Base-by-base conservation (phyloP, 495 filamentous ascomycete genomes). In the Aspergillus olivimuriae region DNA sequence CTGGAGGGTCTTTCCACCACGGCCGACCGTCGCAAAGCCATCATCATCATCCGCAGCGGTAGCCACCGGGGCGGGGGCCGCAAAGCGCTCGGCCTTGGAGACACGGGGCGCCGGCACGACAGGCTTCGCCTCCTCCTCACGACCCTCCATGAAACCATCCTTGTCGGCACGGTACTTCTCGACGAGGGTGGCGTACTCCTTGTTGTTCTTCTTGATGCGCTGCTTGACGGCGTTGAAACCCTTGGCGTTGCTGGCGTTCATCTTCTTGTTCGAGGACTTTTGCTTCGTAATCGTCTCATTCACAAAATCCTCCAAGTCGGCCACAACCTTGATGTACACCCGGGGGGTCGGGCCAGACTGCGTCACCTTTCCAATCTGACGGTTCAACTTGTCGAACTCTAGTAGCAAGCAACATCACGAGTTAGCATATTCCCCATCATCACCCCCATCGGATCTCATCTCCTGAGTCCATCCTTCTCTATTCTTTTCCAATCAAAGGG, bases 351-450 rank as follows among this genome's bases (percentile, higher is more conserved):
- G 82, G 45, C 84, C 84, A 38, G 81, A 74, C 66, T 87, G 79
- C 47, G 74, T 78, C 37, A 92, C 76, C 67, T 89, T 91, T 46
- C 75, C 65, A 38, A 95, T 78, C 64, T 94, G 84, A 42, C 89
- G 82, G 72, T 95, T 97, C 60, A 99, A 77, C 73, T 91, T 95
- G 65, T 99, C 92, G 74, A 94, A 97, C 66, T 97, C 90, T 94
- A 46, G 18, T 48, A 35, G 45, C n/a, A n/a, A 24, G 5, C 11
- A 28, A 28, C 5, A 26, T 36, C 23, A 12, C 34, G 33, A 47
- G 46, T 62, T 43, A 67, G 56, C 51, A 44, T n/a, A n/a, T n/a
- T n/a, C n/a, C n/a, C n/a, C n/a, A n/a, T n/a, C n/a, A n/a, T n/a
- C n/a, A n/a, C n/a, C n/a, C 43, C 34, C 5, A 43, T 39, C 16